phyloP scores from a whole-genome alignment of 441 rosid species.

The Metrosideros polymorpha region DNA sequence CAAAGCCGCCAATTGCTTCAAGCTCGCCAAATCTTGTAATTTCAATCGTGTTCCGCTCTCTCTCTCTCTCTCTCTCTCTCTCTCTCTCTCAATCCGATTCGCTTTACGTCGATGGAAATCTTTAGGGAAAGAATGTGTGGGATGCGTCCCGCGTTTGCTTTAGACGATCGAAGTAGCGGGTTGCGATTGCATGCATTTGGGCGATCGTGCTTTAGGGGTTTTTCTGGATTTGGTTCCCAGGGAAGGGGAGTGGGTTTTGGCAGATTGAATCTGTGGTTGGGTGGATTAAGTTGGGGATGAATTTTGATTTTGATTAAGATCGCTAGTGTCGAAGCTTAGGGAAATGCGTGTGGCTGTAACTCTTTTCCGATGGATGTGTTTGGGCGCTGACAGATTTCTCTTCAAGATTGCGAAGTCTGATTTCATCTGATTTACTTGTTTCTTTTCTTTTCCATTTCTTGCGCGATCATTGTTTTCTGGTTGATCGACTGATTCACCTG shows the following conservation, averaged over 20 bases:
- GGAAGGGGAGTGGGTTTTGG: not conserved
- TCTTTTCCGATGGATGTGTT: not conserved
- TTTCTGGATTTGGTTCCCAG: not conserved
- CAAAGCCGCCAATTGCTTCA: constrained; percentile 85
- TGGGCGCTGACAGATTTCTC: not conserved
- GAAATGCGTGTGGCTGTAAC: not conserved
- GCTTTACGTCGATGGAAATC: not conserved
- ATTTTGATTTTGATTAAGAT: not conserved
- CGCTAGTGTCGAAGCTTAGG: not conserved
- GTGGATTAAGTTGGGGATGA: not conserved
- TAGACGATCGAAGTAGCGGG: not conserved
- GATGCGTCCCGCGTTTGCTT: not conserved
- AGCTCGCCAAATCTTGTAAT: constrained; percentile 93
- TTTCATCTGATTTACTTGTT: not conserved
- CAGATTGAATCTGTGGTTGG: not conserved
- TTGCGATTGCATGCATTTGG: not conserved
- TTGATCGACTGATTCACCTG: not conserved
- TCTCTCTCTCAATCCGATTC: not conserved
- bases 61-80: not conserved
- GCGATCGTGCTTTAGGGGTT: not conserved
- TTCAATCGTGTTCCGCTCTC: too few relatives aligned
- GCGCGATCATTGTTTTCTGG: not conserved
- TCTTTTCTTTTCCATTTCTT: too few relatives aligned
- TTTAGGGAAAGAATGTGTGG: not conserved
- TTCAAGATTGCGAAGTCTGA: not conserved